phyloP scores from a whole-genome alignment of 768 basidiomycete genomes.

The Leucocoprinus leucothites region DNA sequence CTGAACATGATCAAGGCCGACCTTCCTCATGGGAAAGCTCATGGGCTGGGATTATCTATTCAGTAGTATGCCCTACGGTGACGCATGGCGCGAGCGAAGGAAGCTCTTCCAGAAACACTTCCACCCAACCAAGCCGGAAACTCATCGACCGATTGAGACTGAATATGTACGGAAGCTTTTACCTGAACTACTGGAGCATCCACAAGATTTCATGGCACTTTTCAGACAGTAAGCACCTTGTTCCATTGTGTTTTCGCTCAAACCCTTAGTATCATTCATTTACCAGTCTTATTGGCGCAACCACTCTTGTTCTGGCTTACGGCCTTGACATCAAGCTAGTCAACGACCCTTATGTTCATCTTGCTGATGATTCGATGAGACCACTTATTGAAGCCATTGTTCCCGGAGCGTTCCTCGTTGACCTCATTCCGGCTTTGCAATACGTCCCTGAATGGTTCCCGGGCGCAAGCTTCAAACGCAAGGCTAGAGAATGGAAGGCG shows the following conservation, averaged over 20 bases:
- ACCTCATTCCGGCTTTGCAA: conserved; percentile 28
- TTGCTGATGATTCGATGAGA: conserved; percentile 21
- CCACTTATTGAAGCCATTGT: conserved; percentile 20
- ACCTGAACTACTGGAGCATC: conserved; percentile 3
- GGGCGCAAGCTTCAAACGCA: conserved; percentile 41
- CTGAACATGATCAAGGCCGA: background rate
- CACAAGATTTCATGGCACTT: conserved; percentile 8
- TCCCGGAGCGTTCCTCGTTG: conserved; percentile 29
- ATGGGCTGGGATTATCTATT: conserved; percentile 31
- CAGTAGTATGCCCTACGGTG: conserved; percentile 18
- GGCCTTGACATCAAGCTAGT: conserved; percentile 26
- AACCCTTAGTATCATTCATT: too few species aligned
- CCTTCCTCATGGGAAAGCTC: background rate
- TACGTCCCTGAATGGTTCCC: conserved; percentile 45
- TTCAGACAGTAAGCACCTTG: conserved; percentile 20
- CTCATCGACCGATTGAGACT: conserved; percentile 15
- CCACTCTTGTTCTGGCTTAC: conserved; percentile 29
- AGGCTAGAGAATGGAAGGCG: conserved; percentile 32
- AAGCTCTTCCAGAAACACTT: conserved; percentile 21
- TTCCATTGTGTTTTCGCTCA: background rate
- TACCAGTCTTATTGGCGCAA: conserved; percentile 22
- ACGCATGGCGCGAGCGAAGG: conserved; percentile 21
- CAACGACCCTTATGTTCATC: conserved; percentile 28
- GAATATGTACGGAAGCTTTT: conserved; percentile 9
- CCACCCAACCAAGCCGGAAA: conserved; percentile 11